Evolutionary conservation across 2,329 filamentous ascomycete genomes (phyloP), one percentile per base, ranked within the genome.

Genomic region (Neonectria hederae): DNA sequence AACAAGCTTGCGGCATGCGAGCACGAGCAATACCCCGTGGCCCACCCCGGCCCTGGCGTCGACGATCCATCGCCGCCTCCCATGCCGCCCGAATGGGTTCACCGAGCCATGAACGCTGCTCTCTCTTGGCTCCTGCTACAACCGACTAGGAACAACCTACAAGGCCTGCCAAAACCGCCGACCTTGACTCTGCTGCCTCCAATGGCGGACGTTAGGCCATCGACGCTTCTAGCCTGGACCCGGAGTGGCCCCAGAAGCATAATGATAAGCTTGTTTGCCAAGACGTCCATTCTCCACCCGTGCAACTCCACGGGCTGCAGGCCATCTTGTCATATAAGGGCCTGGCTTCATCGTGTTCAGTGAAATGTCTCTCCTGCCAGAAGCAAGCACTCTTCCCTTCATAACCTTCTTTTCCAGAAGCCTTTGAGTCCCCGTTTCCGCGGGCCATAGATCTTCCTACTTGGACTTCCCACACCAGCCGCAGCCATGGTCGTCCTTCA

Each of bases 401-500:
- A 60, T 24, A 26, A 46, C 46, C 38, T 26, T 65, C 57, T 62
- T 53, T 63, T 70, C 42, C 22, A 62, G 65, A 71, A 67, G 64
- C 60, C 56, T 45, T 4, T 22, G 51, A 26, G 49, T 55, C 26
- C 10, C 14, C 51, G 5, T 19, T 11, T 19, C 14, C 17, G 52
- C 32, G 24, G 38, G 24, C 46, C 17, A 19, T 14, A 22, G 24
- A 48, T 24, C 14, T 45, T 38, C 49, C 24, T 28, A 22, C 40
- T 42, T 48, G 40, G 54, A 32, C 8, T 17, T 38, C 30, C 54
- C 22, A 24, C 26, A 64, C n/a, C 17, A 19, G 14, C 56, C 65
- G 60, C 35, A n/a, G 46, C 58, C 24, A 65, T 58, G 62, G 65
- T 70, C 60, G 72, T 72, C 3, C 73, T 76, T 66, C 80, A 83